Percentiles rank a stretch among this genome's conserved stretches.
Evolutionary conservation across 805 yeast species (phyloP).

Genomic region (Ogataea parapolymorpha): DNA sequence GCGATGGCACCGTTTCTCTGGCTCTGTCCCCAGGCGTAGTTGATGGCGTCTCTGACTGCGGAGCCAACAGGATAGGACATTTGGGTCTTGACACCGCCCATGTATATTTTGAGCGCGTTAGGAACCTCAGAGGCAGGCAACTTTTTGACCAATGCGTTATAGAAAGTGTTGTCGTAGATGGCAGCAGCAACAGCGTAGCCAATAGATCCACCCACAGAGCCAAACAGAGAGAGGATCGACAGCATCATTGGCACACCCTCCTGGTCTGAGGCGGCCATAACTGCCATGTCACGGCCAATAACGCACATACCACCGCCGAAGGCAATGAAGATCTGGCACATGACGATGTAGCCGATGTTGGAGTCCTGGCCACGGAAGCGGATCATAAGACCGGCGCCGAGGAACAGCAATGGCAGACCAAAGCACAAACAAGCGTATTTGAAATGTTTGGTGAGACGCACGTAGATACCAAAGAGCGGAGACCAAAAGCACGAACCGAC

Average conservation of each 20-base stretch:
- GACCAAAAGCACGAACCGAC: constrained; percentile 26
- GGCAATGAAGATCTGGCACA: constrained; percentile 36
- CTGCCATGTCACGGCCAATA: constrained; percentile 32
- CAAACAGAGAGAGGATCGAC: constrained; percentile 34
- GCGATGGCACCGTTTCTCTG: constrained; percentile 27
- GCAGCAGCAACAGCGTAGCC: constrained; percentile 41
- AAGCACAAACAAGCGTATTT: constrained; percentile 22
- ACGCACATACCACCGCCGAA: constrained; percentile 39
- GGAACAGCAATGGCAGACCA: constrained; percentile 21
- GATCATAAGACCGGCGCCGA: constrained; percentile 28
- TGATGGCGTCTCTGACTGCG: constrained; percentile 25
- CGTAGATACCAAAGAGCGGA: constrained; percentile 20
- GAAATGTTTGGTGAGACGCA: constrained; percentile 23
- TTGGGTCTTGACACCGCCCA: constrained; percentile 25
- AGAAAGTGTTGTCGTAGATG: constrained; percentile 33
- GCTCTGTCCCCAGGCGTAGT: constrained; percentile 27
- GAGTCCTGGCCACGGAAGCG: constrained; percentile 23
- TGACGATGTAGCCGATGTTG: constrained; percentile 24
- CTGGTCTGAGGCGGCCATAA: constrained; percentile 38
- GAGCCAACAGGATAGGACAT: constrained; percentile 25
- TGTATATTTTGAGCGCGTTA: constrained; percentile 14
- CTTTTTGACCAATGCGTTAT: constrained; percentile 19
- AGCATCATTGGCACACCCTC: constrained; percentile 41
- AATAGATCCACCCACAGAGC: constrained; percentile 37
- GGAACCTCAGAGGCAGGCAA: constrained; percentile 27